Evolutionary conservation across 2,329 filamentous ascomycete species (phyloP).

Genomic region (Harringtonia lauricola): DNA sequence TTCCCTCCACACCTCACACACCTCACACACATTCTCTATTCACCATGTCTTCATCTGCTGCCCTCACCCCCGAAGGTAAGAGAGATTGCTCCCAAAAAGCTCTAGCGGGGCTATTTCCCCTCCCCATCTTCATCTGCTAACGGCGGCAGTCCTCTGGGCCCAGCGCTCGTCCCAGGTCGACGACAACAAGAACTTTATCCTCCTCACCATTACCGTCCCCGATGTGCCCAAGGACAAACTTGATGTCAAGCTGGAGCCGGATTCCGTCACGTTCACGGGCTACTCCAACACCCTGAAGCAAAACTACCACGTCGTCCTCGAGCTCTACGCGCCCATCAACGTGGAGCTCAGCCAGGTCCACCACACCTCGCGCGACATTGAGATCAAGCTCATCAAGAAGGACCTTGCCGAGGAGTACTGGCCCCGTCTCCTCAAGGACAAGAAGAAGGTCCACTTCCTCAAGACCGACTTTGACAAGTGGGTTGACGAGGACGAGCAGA

Average conservation of each 20-base stretch:
- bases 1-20: neutral
- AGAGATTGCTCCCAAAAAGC: no score
- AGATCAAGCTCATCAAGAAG: slow-evolving; percentile 94
- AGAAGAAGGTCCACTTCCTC: slow-evolving; percentile 84
- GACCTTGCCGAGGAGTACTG: slow-evolving; percentile 90
- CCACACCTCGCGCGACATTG: slow-evolving; percentile 80
- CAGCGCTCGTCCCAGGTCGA: slow-evolving; percentile 83
- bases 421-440: slow-evolving; percentile 86
- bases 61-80: neutral
- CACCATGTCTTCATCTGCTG: neutral
- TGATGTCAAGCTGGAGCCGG: slow-evolving; percentile 74
- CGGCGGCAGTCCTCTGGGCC: slow-evolving; percentile 98
- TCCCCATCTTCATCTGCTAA: neutral
- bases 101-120: no score
- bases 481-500: slow-evolving; percentile 98
- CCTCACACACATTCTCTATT: neutral
- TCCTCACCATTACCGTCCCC: slow-evolving; percentile 79
- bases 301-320: slow-evolving; percentile 75
- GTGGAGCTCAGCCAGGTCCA: slow-evolving; percentile 70
- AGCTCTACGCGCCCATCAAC: slow-evolving; percentile 88
- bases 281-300: slow-evolving; percentile 74
- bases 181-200: slow-evolving; percentile 83
- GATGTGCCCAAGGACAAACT: slow-evolving; percentile 68
- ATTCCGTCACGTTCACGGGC: slow-evolving; percentile 69
- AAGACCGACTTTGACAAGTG: slow-evolving; percentile 99